These are phyloP conservation scores for Salix koriyanagi DNA, from an alignment of 345 rosid genomes.

Conservation along the genomic window DNA sequence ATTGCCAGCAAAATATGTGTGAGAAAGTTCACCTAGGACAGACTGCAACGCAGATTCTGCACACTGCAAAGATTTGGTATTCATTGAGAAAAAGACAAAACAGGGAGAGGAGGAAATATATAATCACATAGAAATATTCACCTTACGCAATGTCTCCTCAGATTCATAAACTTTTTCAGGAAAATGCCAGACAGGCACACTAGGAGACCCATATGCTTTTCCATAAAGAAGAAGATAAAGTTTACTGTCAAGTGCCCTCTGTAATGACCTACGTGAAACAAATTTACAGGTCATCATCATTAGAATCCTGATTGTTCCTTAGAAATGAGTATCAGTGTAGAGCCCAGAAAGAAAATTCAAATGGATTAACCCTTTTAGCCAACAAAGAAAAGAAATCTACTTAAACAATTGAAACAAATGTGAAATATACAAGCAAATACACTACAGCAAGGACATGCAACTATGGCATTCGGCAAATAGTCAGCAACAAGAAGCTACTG, in stretches of 20 bases:
- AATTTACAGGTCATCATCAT: neutral
- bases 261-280: constrained; percentile 43
- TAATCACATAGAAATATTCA: constrained; percentile 21
- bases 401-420: too few species aligned
- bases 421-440: too few species aligned
- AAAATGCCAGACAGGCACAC: constrained; percentile 84
- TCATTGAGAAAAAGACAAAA: neutral
- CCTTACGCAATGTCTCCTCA: constrained; percentile 88
- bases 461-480: too few species aligned
- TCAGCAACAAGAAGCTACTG: too few species aligned
- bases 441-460: too few species aligned
- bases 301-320: neutral
- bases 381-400: too few species aligned
- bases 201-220: constrained; percentile 48
- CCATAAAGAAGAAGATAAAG: constrained; percentile 81
- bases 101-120: neutral
- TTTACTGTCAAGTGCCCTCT: constrained; percentile 84
- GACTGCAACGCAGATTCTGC: constrained; percentile 83
- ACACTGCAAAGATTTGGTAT: constrained; percentile 47
- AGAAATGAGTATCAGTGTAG: neutral
- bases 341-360: neutral
- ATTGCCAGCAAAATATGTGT: constrained; percentile 90
- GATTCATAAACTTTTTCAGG: constrained; percentile 81
- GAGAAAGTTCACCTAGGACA: constrained; percentile 73
- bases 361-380: neutral